Conservation (phyloP, 805 yeast genomes). For the Torulaspora quercuum region DNA sequence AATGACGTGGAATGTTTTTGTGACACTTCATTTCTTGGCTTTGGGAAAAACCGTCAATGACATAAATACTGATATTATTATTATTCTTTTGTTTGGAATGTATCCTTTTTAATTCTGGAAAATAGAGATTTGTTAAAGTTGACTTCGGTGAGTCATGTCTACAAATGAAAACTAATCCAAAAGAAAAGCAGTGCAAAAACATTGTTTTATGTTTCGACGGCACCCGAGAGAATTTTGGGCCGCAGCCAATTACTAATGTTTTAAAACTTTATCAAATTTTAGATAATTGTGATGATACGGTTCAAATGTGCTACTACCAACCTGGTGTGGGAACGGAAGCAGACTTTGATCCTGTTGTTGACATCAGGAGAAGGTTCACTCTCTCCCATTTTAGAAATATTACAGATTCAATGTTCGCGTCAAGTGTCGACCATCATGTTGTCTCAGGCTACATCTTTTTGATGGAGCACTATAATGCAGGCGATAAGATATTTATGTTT, state of each 20-base stretch:
- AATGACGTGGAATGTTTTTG: constrained; percentile 7
- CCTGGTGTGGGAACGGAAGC: constrained; percentile 63
- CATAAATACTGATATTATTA: neutral
- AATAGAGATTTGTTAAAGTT: no score
- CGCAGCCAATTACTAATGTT: constrained; percentile 52
- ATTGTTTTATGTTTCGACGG: constrained; percentile 62
- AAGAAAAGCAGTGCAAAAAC: constrained; percentile 35
- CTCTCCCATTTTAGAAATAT: constrained; percentile 23
- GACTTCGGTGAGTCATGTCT: no score
- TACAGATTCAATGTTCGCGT: constrained; percentile 50
- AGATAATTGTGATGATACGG: constrained; percentile 40
- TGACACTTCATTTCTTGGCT: constrained; percentile 5
- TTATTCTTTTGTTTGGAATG: no score
- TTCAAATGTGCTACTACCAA: constrained; percentile 60
- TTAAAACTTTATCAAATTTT: constrained; percentile 51
- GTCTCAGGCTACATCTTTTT: constrained; percentile 54
- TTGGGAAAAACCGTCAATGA: neutral
- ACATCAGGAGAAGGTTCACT: constrained; percentile 19
- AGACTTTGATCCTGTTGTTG: constrained; percentile 37
- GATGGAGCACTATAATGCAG: constrained; percentile 45
- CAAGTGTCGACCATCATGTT: constrained; percentile 53
- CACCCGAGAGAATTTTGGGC: constrained; percentile 56
- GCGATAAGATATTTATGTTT: constrained; percentile 53
- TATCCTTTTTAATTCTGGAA: no score
- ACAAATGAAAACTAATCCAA: neutral